Conservation (phyloP, 2,329 filamentous ascomycete species). For the Phoma sp. region DNA sequence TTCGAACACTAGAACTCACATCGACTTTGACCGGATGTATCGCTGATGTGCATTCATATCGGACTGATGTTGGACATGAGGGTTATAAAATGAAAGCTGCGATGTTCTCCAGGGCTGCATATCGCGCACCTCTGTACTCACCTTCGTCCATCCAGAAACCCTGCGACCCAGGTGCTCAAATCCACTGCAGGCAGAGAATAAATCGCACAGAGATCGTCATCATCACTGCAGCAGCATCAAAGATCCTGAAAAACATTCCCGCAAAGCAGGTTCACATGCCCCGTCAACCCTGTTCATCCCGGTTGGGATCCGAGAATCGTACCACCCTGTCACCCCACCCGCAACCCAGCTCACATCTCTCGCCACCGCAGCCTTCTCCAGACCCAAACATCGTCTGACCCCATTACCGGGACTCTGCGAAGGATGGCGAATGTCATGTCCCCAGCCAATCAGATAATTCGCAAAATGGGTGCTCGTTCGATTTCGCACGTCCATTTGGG, state of each 20-base stretch:
- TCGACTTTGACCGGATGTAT: too few relatives aligned
- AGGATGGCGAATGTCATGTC: background rate
- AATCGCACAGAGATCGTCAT: background rate
- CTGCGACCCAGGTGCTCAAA: too few relatives aligned
- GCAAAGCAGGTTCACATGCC: background rate
- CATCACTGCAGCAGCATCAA: too few relatives aligned
- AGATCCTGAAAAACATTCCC: background rate
- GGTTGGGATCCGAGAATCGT: slow-evolving; percentile 19
- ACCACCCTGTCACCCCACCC: slow-evolving; percentile 25
- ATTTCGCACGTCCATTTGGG: background rate
- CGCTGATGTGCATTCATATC: too few relatives aligned
- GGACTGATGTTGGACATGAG: background rate
- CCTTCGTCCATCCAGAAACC: too few relatives aligned
- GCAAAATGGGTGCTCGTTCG: background rate
- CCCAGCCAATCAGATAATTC: background rate
- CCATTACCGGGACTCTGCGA: background rate
- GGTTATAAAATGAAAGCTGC: too few relatives aligned
- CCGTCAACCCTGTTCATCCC: slow-evolving; percentile 16
- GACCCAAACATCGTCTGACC: slow-evolving; percentile 25
- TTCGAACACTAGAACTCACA: too few relatives aligned
- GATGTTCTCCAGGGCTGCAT: too few relatives aligned
- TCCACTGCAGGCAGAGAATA: too few relatives aligned
- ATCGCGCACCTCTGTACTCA: too few relatives aligned
- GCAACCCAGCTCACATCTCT: slow-evolving; percentile 27
- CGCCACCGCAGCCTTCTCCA: slow-evolving; percentile 29